Conservation (phyloP, 768 basidiomycete genomes). For the Hypholoma fasciculare region DNA sequence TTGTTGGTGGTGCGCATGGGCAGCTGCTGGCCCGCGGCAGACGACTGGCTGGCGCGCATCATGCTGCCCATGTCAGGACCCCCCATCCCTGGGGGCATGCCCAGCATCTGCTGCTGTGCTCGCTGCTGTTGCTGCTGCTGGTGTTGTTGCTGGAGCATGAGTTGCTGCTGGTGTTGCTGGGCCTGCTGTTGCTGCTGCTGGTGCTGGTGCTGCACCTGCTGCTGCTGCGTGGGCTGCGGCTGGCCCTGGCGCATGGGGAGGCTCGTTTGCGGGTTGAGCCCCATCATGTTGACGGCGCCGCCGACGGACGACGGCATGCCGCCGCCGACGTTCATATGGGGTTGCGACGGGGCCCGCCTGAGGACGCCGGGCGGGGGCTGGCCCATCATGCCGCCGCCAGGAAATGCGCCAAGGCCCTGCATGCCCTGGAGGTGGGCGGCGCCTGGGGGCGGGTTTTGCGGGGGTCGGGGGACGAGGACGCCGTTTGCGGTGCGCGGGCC, state of each 20-base stretch:
- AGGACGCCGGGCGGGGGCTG: slow-evolving; percentile 40
- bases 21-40: background rate
- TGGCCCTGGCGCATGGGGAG: slow-evolving; percentile 37
- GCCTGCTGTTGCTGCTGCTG: slow-evolving; percentile 22
- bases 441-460: background rate
- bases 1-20: background rate
- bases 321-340: slow-evolving; percentile 39
- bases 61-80: background rate
- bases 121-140: slow-evolving; percentile 39
- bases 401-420: background rate
- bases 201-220: slow-evolving; percentile 30
- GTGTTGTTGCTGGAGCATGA: slow-evolving; percentile 28
- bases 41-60: background rate
- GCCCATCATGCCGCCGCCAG: slow-evolving; percentile 13
- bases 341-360: slow-evolving; percentile 62
- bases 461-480: background rate
- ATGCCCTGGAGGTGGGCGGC: background rate
- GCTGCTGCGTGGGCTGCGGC: slow-evolving; percentile 24
- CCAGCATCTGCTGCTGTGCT: slow-evolving; percentile 2
- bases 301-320: slow-evolving; percentile 33
- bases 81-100: background rate
- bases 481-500: background rate
- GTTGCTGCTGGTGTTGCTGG: slow-evolving; percentile 31
- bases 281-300: slow-evolving; percentile 38
- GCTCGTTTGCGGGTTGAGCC: slow-evolving; percentile 37